Evolutionary conservation across 441 rosid genomes (phyloP), one percentile per base, ranked within the genome.

Genomic region (Corymbia citriodora): DNA sequence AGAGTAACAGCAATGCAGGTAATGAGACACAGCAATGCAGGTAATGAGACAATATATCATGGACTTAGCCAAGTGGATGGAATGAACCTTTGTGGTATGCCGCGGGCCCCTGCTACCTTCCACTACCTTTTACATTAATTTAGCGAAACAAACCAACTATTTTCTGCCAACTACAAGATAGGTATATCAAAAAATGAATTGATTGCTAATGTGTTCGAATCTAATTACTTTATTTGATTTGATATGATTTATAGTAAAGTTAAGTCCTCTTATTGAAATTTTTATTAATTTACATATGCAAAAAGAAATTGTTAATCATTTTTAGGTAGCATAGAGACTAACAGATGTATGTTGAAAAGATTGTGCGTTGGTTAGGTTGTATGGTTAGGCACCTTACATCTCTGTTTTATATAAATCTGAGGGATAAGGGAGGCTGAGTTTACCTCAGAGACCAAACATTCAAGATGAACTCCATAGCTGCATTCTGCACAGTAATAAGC

Each of bases 391-490:
- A 79, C 53, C 50, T 79, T 12, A 45, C 52, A 63, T 45, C 85
- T 79, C 85, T 79, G n/a, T 79, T 79, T 23, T 79, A 79, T 45
- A 45, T 79, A 79, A 45, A 79, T 79, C 52, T 79, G 15, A 79
- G 85, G n/a, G 16, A 36, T 36, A 21, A 18, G 85, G 85, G 52
- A 23, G 29, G 88, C 48, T 33, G 65, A 45, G 65, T 59, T 87
- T 52, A 87, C 88, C 89, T 87, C 55, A 27, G 88, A 33, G 52
- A 36, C 65, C n/a, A 90, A 65, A 36, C 91, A 90, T 50, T 90
- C 70, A 14, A 70, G 59, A 87, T 90, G 91, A 40, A 90, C 85
- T 12, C 89, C 89, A 27, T 90, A 90, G 82, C 86, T 70, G 89
- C 89, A 90, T 52, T 90, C 89, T n/a, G 50, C 40, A 29, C 89